A percentile compares a stretch with the other conserved stretches of the same genome.
phyloP scores from a whole-genome alignment of 257 asterid genomes.

The Leonotis leonurus region DNA sequence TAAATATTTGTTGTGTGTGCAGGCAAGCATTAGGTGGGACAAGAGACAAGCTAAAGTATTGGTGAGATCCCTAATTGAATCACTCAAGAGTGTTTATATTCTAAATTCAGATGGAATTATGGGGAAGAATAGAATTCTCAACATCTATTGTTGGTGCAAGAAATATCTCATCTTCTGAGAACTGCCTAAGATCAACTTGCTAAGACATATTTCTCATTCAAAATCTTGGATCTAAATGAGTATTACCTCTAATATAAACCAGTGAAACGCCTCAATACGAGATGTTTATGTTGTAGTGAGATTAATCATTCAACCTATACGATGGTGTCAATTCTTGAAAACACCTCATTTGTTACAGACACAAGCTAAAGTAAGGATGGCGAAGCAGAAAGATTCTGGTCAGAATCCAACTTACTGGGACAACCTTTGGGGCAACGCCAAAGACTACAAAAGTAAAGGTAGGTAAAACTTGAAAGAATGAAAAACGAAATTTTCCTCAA shows the following conservation, averaged over 20 bases:
- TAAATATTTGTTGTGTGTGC: too few species aligned
- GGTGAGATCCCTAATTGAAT: slow-evolving; percentile 40
- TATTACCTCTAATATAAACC: too few species aligned
- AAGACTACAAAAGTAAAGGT: slow-evolving; percentile 45
- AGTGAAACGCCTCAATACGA: too few species aligned
- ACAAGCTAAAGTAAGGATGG: slow-evolving; percentile 70
- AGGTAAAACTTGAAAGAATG: too few species aligned
- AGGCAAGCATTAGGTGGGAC: slow-evolving; percentile 86
- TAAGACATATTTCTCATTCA: background rate
- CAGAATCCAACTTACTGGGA: slow-evolving; percentile 58
- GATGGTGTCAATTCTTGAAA: background rate
- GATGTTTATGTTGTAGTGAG: too few species aligned
- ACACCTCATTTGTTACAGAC: slow-evolving; percentile 32
- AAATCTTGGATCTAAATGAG: too few species aligned
- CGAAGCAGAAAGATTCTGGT: slow-evolving; percentile 61
- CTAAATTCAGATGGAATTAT: background rate
- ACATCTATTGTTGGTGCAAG: background rate
- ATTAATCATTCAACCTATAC: too few species aligned
- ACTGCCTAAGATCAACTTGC: background rate
- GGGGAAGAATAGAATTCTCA: too few species aligned
- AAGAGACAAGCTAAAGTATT: slow-evolving; percentile 77
- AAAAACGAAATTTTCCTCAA: background rate
- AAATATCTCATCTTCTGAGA: background rate
- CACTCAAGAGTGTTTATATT: background rate
- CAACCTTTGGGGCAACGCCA: slow-evolving; percentile 69